Percentiles rank a stretch among this genome's conserved stretches.
phyloP scores from a whole-genome alignment of 176 grass and related monocot species.

The Coix lacrymajobi region DNA sequence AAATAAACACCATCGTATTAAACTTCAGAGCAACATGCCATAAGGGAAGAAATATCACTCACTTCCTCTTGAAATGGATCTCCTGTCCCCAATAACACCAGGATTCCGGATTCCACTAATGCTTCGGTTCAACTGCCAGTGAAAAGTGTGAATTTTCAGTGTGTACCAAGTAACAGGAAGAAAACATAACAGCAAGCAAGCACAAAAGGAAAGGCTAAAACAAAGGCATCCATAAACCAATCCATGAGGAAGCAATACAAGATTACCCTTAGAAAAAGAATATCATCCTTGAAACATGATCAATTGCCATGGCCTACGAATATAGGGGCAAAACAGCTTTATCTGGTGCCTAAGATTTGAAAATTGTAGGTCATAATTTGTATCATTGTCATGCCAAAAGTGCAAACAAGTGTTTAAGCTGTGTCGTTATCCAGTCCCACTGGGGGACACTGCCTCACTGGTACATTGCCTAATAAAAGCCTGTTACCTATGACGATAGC shows the following conservation, averaged over 20 bases:
- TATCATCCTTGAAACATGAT: not conserved
- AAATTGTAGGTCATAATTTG: not conserved
- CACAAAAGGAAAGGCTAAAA: slow-evolving; percentile 5
- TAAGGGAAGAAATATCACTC: slow-evolving; percentile 36
- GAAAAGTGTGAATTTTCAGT: slow-evolving; percentile 20
- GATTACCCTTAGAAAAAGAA: slow-evolving; percentile 3
- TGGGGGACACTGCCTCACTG: not conserved
- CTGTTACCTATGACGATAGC: not conserved
- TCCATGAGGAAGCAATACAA: not conserved
- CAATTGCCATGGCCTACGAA: not conserved
- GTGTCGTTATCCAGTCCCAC: not conserved
- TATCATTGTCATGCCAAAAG: not conserved
- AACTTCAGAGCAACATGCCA: not conserved
- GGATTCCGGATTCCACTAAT: slow-evolving; percentile 64
- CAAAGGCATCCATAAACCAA: slow-evolving; percentile 7
- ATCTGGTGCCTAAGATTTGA: not conserved
- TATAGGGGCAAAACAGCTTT: not conserved
- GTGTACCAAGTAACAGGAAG: slow-evolving; percentile 12
- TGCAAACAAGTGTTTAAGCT: not conserved
- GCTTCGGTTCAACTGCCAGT: slow-evolving; percentile 76
- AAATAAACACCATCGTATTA: slow-evolving; percentile 5
- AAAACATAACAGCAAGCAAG: slow-evolving; percentile 6
- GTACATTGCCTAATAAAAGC: not conserved
- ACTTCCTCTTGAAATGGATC: slow-evolving; percentile 99
- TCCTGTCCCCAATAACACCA: slow-evolving; percentile 89